These are phyloP conservation scores for Podospora anserina DNA, from an alignment of 495 filamentous ascomycete genomes.

Conservation along the genomic window DNA sequence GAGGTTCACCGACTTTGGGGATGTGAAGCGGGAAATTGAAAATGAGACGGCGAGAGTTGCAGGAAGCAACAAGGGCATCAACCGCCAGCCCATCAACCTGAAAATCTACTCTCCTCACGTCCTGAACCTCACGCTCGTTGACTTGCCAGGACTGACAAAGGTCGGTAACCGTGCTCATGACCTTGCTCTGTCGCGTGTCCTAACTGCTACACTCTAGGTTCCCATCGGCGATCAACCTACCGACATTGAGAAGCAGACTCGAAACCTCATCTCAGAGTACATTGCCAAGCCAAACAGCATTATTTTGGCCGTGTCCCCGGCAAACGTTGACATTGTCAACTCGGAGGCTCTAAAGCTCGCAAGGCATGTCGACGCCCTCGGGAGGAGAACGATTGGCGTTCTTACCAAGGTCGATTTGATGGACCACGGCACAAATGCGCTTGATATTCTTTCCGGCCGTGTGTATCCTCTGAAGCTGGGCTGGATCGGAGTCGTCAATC, in stretches of 20 bases:
- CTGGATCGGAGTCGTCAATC: slow-evolving; percentile 97
- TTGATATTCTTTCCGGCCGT: slow-evolving; percentile 92
- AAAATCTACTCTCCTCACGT: slow-evolving; percentile 99
- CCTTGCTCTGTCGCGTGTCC: slow-evolving; percentile 13
- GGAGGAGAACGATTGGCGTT: slow-evolving; percentile 92
- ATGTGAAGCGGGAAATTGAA: slow-evolving; percentile 96
- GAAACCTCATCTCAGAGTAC: slow-evolving; percentile 95
- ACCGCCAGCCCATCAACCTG: slow-evolving; percentile 92
- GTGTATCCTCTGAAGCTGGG: slow-evolving; percentile 97
- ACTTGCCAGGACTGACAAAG: slow-evolving; percentile 94
- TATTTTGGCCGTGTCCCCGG: slow-evolving; percentile 92
- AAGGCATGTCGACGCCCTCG: slow-evolving; percentile 93
- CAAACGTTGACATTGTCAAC: slow-evolving; percentile 98
- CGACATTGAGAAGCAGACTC: slow-evolving; percentile 98
- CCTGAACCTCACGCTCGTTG: slow-evolving; percentile 91
- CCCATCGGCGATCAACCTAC: slow-evolving; percentile 97
- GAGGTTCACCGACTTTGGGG: slow-evolving; percentile 85
- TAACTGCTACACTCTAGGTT: slow-evolving; percentile 48
- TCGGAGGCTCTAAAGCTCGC: slow-evolving; percentile 97
- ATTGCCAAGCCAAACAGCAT: slow-evolving; percentile 99
- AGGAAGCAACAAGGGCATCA: slow-evolving; percentile 98
- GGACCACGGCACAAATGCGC: slow-evolving; percentile 97
- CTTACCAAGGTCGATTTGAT: slow-evolving; percentile 97
- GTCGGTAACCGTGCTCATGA: slow-evolving; percentile 43
- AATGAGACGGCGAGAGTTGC: slow-evolving; percentile 93